A percentile compares a stretch with the other conserved stretches of the same genome.
Evolutionary conservation across 73 alveolate genomes (phyloP).

Genomic region (Tetrahymena borealis): DNA sequence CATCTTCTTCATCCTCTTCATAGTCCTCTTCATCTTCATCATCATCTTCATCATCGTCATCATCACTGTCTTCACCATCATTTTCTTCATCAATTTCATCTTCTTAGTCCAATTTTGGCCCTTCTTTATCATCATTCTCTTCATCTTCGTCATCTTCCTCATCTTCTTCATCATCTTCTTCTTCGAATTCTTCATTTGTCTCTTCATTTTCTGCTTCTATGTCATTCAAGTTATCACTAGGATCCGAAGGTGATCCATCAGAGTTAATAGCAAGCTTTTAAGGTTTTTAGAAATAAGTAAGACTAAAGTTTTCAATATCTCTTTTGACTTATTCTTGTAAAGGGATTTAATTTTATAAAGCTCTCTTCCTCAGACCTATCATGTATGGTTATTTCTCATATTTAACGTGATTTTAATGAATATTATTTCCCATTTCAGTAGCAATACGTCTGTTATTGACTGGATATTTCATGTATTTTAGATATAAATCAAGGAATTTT

Average conservation of each 20-base stretch:
- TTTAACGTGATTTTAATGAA: neutral
- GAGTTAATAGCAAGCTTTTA: neutral
- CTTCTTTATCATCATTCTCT: too few species aligned
- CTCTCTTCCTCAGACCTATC: neutral
- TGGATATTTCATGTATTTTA: neutral
- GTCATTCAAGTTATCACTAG: neutral
- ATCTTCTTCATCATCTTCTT: neutral
- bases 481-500: neutral
- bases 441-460: neutral
- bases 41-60: neutral
- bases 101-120: too few species aligned
- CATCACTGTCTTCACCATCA: neutral
- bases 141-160: neutral
- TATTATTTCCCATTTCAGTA: neutral
- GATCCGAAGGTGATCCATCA: neutral
- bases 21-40: neutral
- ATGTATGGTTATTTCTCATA: neutral
- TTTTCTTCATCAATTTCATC: neutral
- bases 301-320: neutral
- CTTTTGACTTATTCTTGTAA: neutral
- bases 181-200: neutral
- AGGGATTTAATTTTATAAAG: neutral
- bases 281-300: neutral
- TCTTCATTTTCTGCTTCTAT: neutral
- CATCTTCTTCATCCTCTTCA: neutral